These are phyloP conservation scores for Huntiella savannae DNA, from an alignment of 2,329 filamentous ascomycete genomes.

Conservation along the genomic window DNA sequence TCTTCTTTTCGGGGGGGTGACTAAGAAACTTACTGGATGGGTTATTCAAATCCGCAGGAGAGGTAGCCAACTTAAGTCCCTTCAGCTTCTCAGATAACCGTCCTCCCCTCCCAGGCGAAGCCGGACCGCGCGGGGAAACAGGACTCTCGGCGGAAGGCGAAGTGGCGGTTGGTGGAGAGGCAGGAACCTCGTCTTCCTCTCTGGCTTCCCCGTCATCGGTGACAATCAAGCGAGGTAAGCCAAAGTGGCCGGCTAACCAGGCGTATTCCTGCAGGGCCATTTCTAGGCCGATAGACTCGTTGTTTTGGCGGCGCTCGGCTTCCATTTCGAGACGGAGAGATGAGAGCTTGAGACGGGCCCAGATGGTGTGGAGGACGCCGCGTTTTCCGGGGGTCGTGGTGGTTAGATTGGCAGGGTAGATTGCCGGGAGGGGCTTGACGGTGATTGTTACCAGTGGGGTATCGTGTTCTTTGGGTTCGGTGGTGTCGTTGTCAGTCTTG, in stretches of 20 bases:
- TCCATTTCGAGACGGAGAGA: conserved; percentile 62
- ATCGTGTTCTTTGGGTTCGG: not conserved
- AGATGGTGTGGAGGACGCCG: conserved; percentile 74
- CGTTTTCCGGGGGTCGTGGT: conserved; percentile 46
- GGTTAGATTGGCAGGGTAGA: conserved; percentile 62
- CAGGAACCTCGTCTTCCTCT: conserved; percentile 10
- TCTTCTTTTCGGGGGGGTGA: not conserved
- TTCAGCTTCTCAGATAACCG: conserved; percentile 10
- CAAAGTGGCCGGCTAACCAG: conserved; percentile 74
- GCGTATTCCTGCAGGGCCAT: conserved; percentile 70
- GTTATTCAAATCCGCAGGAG: conserved; percentile 10
- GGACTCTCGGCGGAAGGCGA: not conserved
- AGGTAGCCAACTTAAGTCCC: conserved; percentile 11
- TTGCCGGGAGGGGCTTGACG: conserved; percentile 68
- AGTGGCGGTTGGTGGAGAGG: not conserved
- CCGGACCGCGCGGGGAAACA: not conserved
- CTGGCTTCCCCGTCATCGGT: conserved; percentile 19
- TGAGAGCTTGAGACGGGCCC: conserved; percentile 66
- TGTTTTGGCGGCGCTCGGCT: conserved; percentile 50
- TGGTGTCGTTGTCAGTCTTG: not conserved
- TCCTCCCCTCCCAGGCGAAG: not conserved
- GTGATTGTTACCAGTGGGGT: conserved; percentile 19
- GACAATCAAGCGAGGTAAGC: conserved; percentile 22
- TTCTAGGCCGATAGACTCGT: conserved; percentile 63
- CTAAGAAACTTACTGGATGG: conserved; percentile 7